These are phyloP conservation scores for Polygonum aviculare DNA, from an alignment of 148 eudicot species.

Conservation along the genomic window DNA sequence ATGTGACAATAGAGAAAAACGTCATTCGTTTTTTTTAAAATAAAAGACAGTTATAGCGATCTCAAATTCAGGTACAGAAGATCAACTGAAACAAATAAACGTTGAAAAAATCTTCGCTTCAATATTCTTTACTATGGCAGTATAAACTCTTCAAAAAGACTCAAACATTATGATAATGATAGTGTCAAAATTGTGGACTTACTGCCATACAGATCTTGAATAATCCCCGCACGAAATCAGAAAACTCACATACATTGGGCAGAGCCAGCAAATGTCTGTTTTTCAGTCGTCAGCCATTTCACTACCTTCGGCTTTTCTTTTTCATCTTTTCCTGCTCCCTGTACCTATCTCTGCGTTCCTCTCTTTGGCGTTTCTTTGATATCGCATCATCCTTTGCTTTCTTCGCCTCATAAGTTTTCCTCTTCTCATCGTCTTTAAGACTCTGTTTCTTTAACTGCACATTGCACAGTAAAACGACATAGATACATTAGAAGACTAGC, in stretches of 20 bases:
- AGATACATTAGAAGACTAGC: neutral
- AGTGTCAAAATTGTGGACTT: neutral
- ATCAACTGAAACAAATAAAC: neutral
- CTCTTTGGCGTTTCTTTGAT: conserved; percentile 60
- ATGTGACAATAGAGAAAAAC: too few species aligned
- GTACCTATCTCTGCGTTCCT: conserved; percentile 71
- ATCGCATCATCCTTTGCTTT: conserved; percentile 61
- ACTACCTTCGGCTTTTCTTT: conserved; percentile 44
- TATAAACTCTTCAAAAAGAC: neutral
- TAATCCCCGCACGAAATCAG: too few species aligned
- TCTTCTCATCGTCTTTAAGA: conserved; percentile 52
- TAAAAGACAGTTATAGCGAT: neutral
- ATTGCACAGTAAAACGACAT: neutral
- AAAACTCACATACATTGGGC: neutral
- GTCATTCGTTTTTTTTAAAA: too few species aligned
- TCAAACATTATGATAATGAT: neutral
- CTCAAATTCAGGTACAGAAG: neutral
- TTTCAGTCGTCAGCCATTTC: neutral
- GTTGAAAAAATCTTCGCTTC: too few species aligned
- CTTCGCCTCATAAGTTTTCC: conserved; percentile 32
- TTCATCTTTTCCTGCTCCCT: conserved; percentile 53
- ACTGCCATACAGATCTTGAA: neutral
- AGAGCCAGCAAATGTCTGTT: neutral
- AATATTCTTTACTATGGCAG: neutral
- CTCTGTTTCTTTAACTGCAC: conserved; percentile 57